Evolutionary conservation across 768 basidiomycete genomes (phyloP), one percentile per base, ranked within the genome.

Genomic region (Agaricus bisporus): DNA sequence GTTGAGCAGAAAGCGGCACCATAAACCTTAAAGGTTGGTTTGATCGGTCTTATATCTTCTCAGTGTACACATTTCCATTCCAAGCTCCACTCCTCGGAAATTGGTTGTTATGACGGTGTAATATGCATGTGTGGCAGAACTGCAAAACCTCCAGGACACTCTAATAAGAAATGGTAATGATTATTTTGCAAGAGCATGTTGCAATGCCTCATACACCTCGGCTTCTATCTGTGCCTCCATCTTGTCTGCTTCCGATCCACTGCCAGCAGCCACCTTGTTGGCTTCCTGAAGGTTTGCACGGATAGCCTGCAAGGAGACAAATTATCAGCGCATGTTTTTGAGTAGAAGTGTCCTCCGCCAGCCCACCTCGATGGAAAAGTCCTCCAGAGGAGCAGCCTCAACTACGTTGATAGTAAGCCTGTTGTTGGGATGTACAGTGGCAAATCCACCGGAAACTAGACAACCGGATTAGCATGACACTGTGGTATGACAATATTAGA

Each of bases 401-500:
- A 99, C 86, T 55, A 88, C 93, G 73, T 98, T 99, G 68, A 99
- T 88, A 38, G 97, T 98, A 56, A 98, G 75, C 60, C 82, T 86
- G 80, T 98, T 99, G 73, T 95, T 93, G 35, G 93, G 92, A 72
- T 99, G 97, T 38, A 99, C 91, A 55, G 90, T 98, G 49, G 97
- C 95, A 68, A 99, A 98, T 50, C 97, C 97, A 54, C 92, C 87
- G 50, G 95, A 97, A 32, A 91, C 97, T 99, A 61, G 7, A 17
- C 48, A 20, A 25, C 37, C 29, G 37, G 56, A 45, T 39, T 12
- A 51, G 44, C 29, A 48, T 37, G 45, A 20, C 28, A n/a, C n/a
- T 35, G 10, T 3, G n/a, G 43, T 26, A 37, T 42, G 15, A 10
- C 45, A 25, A 46, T 45, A 37, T 17, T 28, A 73, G 63, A 75